Percentiles rank a stretch among this genome's conserved stretches.
These are phyloP conservation scores for Sphaerobolus stellatus DNA, from an alignment of 1,284 basidiomycete genomes.

Conservation along the genomic window DNA sequence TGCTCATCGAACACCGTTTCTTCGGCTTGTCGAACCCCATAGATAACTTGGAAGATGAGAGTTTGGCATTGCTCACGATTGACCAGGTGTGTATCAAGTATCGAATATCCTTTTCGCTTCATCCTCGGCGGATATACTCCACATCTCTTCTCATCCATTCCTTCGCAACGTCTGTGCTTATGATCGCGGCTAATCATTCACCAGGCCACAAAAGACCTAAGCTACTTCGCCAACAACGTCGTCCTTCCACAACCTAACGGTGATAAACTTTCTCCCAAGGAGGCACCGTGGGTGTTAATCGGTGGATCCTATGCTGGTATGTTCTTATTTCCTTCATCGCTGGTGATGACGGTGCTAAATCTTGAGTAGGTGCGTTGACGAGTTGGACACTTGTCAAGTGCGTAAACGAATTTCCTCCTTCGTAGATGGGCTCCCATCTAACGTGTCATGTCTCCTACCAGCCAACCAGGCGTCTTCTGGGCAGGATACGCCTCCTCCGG, in stretches of 20 bases:
- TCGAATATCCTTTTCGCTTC: background rate
- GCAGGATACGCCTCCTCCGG: constrained; percentile 71
- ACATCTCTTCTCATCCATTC: no score
- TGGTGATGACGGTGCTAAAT: no score
- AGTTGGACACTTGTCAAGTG: constrained; percentile 73
- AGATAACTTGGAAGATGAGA: constrained; percentile 58
- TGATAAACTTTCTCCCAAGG: constrained; percentile 51
- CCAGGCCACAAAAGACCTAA: constrained; percentile 66
- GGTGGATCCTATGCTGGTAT: constrained; percentile 69
- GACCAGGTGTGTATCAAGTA: constrained; percentile 52
- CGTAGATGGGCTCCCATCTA: background rate
- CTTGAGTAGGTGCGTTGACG: constrained; percentile 49
- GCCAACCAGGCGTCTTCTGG: constrained; percentile 63
- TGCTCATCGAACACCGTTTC: constrained; percentile 61
- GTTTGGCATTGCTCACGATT: constrained; percentile 59
- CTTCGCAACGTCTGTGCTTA: no score
- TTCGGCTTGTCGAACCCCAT: constrained; percentile 58
- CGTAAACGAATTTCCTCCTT: constrained; percentile 20
- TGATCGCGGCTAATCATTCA: no score
- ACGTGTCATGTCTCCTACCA: constrained; percentile 26
- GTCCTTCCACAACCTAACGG: constrained; percentile 67
- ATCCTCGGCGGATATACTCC: background rate
- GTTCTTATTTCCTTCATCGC: background rate
- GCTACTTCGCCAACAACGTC: constrained; percentile 67
- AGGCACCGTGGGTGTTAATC: constrained; percentile 65